A percentile compares a stretch with the other conserved stretches of the same genome.
Conservation (phyloP, 345 rosid genomes). For the Reutealis trisperma region DNA sequence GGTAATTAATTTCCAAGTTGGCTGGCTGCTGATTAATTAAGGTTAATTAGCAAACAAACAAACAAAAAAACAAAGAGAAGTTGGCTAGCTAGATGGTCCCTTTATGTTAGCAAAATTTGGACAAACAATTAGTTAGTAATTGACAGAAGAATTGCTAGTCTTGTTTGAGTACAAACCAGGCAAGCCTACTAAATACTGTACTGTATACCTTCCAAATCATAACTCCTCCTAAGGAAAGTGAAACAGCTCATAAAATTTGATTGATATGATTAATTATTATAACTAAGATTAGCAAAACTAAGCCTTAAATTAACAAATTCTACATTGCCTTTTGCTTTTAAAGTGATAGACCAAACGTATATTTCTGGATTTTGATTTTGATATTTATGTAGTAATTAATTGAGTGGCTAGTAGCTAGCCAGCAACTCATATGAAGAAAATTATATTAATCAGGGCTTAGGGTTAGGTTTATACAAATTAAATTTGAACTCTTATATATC, state of each 20-base stretch:
- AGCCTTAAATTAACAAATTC: background rate
- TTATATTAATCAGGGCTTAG: too few relatives aligned
- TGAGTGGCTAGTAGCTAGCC: too few relatives aligned
- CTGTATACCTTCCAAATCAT: background rate
- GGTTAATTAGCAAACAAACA: background rate
- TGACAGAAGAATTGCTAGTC: background rate
- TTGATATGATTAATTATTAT: background rate
- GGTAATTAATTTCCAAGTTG: background rate
- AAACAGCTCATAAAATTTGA: background rate
- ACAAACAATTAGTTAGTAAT: conserved; percentile 6
- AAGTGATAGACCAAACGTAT: background rate
- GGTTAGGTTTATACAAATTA: too few relatives aligned
- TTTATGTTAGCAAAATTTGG: background rate
- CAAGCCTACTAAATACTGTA: background rate
- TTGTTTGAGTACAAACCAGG: background rate
- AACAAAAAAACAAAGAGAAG: background rate
- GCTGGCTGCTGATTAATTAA: background rate
- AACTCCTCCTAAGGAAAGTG: background rate
- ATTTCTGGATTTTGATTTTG: too few relatives aligned
- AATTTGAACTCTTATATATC: too few relatives aligned
- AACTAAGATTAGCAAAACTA: background rate
- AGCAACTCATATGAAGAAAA: too few relatives aligned
- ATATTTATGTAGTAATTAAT: too few relatives aligned
- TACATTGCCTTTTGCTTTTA: background rate
- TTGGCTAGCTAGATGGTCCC: conserved; percentile 1